A percentile compares a stretch with the other conserved stretches of the same genome.
Evolutionary conservation across 331 rosid species (phyloP).

Genomic region (Phaseolus coccineus): DNA sequence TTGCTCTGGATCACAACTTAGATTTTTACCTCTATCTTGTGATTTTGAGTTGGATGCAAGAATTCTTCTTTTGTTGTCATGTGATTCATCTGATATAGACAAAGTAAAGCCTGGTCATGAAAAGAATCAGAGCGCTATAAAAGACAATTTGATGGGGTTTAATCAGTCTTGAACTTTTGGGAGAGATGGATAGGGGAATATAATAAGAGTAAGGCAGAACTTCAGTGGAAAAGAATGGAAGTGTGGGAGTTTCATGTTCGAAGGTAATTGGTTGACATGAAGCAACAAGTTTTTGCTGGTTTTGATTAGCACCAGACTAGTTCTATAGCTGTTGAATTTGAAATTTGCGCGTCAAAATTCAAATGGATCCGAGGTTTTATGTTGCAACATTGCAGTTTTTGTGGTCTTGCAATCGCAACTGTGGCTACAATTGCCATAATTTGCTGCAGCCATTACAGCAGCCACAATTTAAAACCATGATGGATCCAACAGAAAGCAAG

Average conservation of each 20-base stretch:
- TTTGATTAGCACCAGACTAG: not conserved
- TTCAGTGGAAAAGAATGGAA: not conserved
- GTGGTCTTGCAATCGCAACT: not conserved
- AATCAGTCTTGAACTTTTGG: not conserved
- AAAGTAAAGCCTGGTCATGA: not conserved
- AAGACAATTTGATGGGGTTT: not conserved
- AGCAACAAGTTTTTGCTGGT: not conserved
- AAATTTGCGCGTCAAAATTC: not conserved
- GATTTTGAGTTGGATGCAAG: slow-evolving; percentile 1
- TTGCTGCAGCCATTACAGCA: not conserved
- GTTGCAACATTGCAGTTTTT: not conserved
- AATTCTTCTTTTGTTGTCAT: not conserved
- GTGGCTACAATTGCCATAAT: not conserved
- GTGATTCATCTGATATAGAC: slow-evolving; percentile 2
- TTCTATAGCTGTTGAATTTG: not conserved
- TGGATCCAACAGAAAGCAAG: not conserved
- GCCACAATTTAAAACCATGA: not conserved
- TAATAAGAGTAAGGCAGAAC: not conserved
- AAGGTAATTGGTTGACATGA: not conserved
- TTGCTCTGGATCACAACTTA: not conserved
- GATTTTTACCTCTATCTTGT: not conserved
- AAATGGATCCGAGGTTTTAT: not conserved
- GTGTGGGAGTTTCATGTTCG: not conserved
- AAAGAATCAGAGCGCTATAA: not conserved
- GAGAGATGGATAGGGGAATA: not conserved